These are phyloP conservation scores for Hirschioporus abietinus DNA, from an alignment of 768 basidiomycete species.

Conservation along the genomic window DNA sequence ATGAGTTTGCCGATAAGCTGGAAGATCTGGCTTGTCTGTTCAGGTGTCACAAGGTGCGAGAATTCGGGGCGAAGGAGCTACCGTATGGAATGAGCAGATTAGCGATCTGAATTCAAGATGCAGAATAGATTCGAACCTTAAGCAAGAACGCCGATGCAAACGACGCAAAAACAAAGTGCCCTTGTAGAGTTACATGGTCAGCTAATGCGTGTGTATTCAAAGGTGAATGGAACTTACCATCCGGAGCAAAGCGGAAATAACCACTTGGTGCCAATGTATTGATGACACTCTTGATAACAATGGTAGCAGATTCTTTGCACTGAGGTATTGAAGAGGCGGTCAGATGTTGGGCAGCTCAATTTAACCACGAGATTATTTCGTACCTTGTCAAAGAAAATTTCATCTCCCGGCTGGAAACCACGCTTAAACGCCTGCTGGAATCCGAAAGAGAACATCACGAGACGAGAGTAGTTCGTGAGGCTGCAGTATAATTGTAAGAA, in stretches of 20 bases:
- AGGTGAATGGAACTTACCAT: slow-evolving; percentile 41
- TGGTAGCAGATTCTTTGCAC: slow-evolving; percentile 69
- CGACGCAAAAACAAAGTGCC: slow-evolving; percentile 72
- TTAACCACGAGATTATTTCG: slow-evolving; percentile 9
- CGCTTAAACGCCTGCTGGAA: slow-evolving; percentile 79
- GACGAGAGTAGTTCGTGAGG: slow-evolving; percentile 68
- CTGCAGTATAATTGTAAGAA: slow-evolving; percentile 29
- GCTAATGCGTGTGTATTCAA: not conserved
- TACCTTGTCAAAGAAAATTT: slow-evolving; percentile 66
- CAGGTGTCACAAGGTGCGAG: slow-evolving; percentile 50
- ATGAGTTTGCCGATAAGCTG: slow-evolving; percentile 69
- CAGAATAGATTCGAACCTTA: slow-evolving; percentile 42
- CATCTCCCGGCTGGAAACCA: slow-evolving; percentile 56
- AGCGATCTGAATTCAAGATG: not conserved
- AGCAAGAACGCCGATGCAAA: slow-evolving; percentile 82
- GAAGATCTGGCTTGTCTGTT: slow-evolving; percentile 66
- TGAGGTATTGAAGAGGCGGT: slow-evolving; percentile 20
- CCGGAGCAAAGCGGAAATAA: slow-evolving; percentile 74
- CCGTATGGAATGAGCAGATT: not conserved
- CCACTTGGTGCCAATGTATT: slow-evolving; percentile 63
- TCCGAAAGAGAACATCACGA: slow-evolving; percentile 84
- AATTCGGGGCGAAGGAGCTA: slow-evolving; percentile 75
- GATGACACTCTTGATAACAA: slow-evolving; percentile 60
- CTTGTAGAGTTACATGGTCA: slow-evolving; percentile 24
- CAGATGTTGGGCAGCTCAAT: not conserved